phyloP scores from a whole-genome alignment of 1,284 basidiomycete genomes.

The Fereydounia khargensis region DNA sequence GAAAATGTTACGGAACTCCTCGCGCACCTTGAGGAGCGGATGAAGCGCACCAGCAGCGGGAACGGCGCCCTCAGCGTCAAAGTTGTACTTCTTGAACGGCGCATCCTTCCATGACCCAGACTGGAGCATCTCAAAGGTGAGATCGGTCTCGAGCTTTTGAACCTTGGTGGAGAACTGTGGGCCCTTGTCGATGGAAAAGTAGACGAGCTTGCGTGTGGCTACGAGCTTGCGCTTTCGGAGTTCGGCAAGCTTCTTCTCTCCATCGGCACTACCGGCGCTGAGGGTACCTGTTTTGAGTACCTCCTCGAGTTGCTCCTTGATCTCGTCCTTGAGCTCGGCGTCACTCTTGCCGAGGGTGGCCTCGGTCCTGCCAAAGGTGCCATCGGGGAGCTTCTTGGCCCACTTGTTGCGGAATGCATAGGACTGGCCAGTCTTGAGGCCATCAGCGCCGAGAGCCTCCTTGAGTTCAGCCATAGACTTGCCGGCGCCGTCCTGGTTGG shows the following conservation, averaged over 20 bases:
- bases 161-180: conserved; percentile 83
- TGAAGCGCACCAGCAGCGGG: conserved; percentile 88
- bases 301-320: conserved; percentile 70
- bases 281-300: conserved; percentile 72
- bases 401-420: conserved; percentile 96
- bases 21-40: conserved; percentile 93
- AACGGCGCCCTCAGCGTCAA: conserved; percentile 88
- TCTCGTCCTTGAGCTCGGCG: conserved; percentile 37
- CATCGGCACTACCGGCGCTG: conserved; percentile 60
- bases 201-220: conserved; percentile 72
- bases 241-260: conserved; percentile 59
- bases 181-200: conserved; percentile 87
- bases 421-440: conserved; percentile 70
- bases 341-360: conserved; percentile 22
- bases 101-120: conserved; percentile 60
- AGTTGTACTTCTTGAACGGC: conserved; percentile 96
- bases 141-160: conserved; percentile 95
- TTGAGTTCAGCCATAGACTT: conserved; percentile 43
- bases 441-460: conserved; percentile 48
- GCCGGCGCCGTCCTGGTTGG: conserved; percentile 35
- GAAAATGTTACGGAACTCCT: conserved; percentile 97
- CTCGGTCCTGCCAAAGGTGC: conserved; percentile 74
- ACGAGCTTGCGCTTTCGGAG: conserved; percentile 86
- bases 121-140: conserved; percentile 91
- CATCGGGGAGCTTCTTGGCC: conserved; percentile 87